Evolutionary conservation across 1,139 yeast genomes (phyloP).

Genomic region (Blastobotrys malaysiensis): DNA sequence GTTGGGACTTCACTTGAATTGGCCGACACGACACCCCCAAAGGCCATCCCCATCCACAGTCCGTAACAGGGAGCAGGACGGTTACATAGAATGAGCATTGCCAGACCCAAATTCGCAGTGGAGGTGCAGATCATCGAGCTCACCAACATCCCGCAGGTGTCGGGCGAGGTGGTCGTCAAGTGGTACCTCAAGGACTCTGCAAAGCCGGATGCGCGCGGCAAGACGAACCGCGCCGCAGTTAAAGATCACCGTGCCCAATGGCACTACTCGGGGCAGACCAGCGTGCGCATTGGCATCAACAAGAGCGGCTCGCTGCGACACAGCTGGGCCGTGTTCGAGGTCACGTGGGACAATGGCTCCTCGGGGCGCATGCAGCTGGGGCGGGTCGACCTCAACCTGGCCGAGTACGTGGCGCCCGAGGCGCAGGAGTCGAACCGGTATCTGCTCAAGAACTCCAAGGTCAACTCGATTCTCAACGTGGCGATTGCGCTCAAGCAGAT

Average conservation of each 20-base stretch:
- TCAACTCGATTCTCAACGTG: slow-evolving; percentile 67
- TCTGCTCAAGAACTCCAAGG: slow-evolving; percentile 68
- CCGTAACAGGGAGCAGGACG: background rate
- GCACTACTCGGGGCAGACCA: slow-evolving; percentile 38
- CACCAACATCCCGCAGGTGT: slow-evolving; percentile 74
- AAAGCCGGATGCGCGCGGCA: slow-evolving; percentile 40
- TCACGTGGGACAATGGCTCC: slow-evolving; percentile 32
- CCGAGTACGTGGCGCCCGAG: slow-evolving; percentile 61
- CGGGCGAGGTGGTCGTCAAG: slow-evolving; percentile 63
- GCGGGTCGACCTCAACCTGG: slow-evolving; percentile 55
- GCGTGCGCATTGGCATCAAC: slow-evolving; percentile 41
- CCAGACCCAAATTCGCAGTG: slow-evolving; percentile 51
- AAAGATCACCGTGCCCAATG: slow-evolving; percentile 48
- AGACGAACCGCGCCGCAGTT: slow-evolving; percentile 41
- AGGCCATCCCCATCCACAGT: background rate
- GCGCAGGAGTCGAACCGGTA: slow-evolving; percentile 53
- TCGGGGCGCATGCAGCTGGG: slow-evolving; percentile 51
- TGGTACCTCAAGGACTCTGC: slow-evolving; percentile 48
- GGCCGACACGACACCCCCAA: background rate
- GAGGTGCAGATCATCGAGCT: slow-evolving; percentile 60
- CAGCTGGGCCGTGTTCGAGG: slow-evolving; percentile 32
- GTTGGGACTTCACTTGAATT: background rate
- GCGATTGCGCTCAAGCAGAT: slow-evolving; percentile 43
- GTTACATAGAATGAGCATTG: slow-evolving; percentile 17
- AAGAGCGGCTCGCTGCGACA: slow-evolving; percentile 29